Conservation (phyloP, 1,284 basidiomycete genomes). For the Ganoderma multipileum region DNA sequence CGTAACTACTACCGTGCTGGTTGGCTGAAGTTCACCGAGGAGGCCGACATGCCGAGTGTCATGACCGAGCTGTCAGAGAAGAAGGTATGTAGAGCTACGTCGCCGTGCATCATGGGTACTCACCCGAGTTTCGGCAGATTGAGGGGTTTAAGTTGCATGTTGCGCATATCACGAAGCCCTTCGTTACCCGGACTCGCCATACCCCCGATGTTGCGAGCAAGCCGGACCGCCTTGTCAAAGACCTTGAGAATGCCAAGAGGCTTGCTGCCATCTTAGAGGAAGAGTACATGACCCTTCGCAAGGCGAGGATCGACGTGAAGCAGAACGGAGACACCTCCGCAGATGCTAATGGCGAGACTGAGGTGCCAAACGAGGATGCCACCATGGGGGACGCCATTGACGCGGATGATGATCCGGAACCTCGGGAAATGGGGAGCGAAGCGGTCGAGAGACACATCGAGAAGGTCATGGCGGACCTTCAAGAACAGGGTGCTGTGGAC, state of each 20-base stretch:
- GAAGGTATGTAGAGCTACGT: conserved; percentile 63
- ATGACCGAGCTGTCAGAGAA: conserved; percentile 80
- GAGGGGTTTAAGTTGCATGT: conserved; percentile 94
- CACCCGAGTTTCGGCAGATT: conserved; percentile 60
- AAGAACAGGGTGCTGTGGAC: conserved; percentile 64
- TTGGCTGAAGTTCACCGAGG: conserved; percentile 87
- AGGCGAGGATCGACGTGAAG: conserved; percentile 46
- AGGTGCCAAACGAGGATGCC: conserved; percentile 46
- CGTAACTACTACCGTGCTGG: conserved; percentile 91
- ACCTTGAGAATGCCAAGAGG: conserved; percentile 75
- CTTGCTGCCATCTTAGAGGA: conserved; percentile 79
- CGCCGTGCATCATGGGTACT: conserved; percentile 10
- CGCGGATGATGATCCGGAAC: conserved; percentile 62
- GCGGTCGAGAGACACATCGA: conserved; percentile 79
- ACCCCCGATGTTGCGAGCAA: conserved; percentile 83
- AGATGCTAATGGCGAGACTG: conserved; percentile 27
- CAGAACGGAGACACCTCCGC: conserved; percentile 26
- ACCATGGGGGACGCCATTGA: conserved; percentile 52
- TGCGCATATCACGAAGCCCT: conserved; percentile 80
- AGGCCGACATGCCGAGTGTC: conserved; percentile 79
- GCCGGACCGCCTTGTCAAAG: conserved; percentile 80
- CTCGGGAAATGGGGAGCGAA: conserved; percentile 65
- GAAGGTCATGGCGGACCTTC: conserved; percentile 72
- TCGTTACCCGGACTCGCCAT: conserved; percentile 77
- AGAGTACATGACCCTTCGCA: conserved; percentile 61